phyloP scores from a whole-genome alignment of 257 asterid genomes.

The Solanum sitiens region DNA sequence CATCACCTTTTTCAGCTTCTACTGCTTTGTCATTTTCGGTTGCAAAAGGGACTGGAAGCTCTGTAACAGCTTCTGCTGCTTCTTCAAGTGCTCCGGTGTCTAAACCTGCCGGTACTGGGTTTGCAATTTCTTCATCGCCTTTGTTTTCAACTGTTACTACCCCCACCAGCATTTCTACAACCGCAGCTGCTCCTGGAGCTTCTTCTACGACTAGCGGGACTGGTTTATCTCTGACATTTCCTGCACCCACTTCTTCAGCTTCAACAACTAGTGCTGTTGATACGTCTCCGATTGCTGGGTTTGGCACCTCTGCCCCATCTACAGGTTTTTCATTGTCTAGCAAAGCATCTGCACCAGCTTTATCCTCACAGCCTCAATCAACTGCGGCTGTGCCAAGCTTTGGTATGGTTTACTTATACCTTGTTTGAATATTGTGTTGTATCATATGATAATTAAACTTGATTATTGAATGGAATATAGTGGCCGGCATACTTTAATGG shows the following conservation, averaged over 20 bases:
- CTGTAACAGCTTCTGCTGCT: slow-evolving; percentile 14
- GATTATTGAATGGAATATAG: neutral
- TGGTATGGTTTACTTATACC: slow-evolving; percentile 25
- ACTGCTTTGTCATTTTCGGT: slow-evolving; percentile 8
- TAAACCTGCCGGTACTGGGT: slow-evolving; percentile 14
- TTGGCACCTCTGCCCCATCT: slow-evolving; percentile 22
- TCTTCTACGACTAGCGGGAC: slow-evolving; percentile 11
- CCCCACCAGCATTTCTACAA: slow-evolving; percentile 22
- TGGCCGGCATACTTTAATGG: neutral
- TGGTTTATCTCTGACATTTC: slow-evolving; percentile 26
- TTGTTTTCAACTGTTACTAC: slow-evolving; percentile 46
- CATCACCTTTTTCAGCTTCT: slow-evolving; percentile 10
- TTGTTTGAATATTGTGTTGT: neutral
- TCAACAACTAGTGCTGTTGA: slow-evolving; percentile 28
- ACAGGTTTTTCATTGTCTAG: slow-evolving; percentile 27
- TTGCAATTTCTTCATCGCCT: slow-evolving; percentile 36
- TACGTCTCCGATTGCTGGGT: slow-evolving; percentile 36
- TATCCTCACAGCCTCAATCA: slow-evolving; percentile 42
- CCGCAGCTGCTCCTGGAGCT: slow-evolving; percentile 24
- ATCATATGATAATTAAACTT: neutral
- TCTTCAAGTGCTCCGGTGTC: slow-evolving; percentile 29
- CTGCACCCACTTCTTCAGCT: slow-evolving; percentile 27
- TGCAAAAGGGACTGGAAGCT: slow-evolving; percentile 12
- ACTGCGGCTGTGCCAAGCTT: slow-evolving; percentile 30
- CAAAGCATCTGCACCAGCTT: slow-evolving; percentile 31